Conservation (phyloP, 176 grass and related monocot species). For the Avena insularis region DNA sequence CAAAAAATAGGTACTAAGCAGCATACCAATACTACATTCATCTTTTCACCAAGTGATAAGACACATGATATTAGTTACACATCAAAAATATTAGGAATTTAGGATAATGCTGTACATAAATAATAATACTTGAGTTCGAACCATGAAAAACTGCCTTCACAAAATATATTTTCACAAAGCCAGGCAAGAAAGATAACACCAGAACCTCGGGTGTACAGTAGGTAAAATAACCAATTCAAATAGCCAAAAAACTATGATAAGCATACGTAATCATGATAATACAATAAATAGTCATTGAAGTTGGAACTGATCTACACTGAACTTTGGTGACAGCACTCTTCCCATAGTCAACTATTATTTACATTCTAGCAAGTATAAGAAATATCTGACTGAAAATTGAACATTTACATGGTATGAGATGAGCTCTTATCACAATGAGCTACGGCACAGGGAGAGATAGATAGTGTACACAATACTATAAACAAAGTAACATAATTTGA, state of each 20-base stretch:
- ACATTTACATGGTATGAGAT: slow-evolving; percentile 52
- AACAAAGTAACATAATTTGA: slow-evolving; percentile 27
- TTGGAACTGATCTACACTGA: slow-evolving; percentile 28
- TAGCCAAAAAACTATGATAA: slow-evolving; percentile 5
- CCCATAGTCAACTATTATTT: slow-evolving; percentile 38
- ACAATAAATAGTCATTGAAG: slow-evolving; percentile 27
- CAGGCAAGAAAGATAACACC: slow-evolving; percentile 18
- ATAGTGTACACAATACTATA: slow-evolving; percentile 43
- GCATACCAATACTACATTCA: background rate
- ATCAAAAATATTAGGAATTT: background rate
- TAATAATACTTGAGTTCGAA: background rate
- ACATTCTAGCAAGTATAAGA: slow-evolving; percentile 49
- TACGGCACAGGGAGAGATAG: slow-evolving; percentile 19
- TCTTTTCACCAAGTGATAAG: slow-evolving; percentile 26
- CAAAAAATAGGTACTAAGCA: slow-evolving; percentile 13
- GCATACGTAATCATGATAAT: slow-evolving; percentile 1
- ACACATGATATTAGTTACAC: background rate
- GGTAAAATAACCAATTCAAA: slow-evolving; percentile 32
- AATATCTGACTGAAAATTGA: slow-evolving; percentile 27
- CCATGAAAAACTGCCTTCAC: slow-evolving; percentile 3
- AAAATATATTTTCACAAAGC: slow-evolving; percentile 11
- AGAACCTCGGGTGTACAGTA: background rate
- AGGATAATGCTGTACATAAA: background rate
- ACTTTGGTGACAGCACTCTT: slow-evolving; percentile 33
- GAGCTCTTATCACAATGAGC: slow-evolving; percentile 38